phyloP scores from a whole-genome alignment of 2,329 filamentous ascomycete species.

The Calonectria naviculata region DNA sequence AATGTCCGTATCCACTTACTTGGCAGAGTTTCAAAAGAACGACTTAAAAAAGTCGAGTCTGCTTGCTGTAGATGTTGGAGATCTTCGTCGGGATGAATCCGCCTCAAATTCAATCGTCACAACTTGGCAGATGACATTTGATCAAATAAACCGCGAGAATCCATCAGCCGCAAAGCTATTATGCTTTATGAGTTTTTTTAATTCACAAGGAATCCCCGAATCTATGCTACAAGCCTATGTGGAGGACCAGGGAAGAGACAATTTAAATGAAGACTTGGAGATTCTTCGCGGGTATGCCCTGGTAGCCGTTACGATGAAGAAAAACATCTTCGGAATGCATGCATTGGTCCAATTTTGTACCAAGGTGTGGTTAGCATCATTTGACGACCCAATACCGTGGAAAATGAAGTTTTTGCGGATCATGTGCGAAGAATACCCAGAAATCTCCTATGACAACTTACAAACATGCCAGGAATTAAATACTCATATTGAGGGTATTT shows the following conservation, averaged over 20 bases:
- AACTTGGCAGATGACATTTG: neutral
- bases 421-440: neutral
- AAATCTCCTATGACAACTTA: neutral
- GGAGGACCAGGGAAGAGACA: neutral
- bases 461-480: neutral
- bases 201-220: neutral
- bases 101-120: neutral
- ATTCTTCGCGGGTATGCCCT: constrained; percentile 25
- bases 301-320: neutral
- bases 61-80: neutral
- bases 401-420: neutral
- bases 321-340: constrained; percentile 11
- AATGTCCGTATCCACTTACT: constrained; percentile 42
- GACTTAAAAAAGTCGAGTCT: neutral
- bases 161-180: neutral
- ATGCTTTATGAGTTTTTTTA: neutral
- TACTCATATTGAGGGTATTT: neutral
- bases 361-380: neutral
- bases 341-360: constrained; percentile 1
- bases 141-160: neutral
- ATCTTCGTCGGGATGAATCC: neutral
- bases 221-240: neutral
- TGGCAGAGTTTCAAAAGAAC: constrained; percentile 21
- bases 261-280: constrained; percentile 23
- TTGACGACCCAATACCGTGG: neutral